Evolutionary conservation across 1,284 basidiomycete genomes (phyloP).

Genomic region (Cryptococcus sp.): DNA sequence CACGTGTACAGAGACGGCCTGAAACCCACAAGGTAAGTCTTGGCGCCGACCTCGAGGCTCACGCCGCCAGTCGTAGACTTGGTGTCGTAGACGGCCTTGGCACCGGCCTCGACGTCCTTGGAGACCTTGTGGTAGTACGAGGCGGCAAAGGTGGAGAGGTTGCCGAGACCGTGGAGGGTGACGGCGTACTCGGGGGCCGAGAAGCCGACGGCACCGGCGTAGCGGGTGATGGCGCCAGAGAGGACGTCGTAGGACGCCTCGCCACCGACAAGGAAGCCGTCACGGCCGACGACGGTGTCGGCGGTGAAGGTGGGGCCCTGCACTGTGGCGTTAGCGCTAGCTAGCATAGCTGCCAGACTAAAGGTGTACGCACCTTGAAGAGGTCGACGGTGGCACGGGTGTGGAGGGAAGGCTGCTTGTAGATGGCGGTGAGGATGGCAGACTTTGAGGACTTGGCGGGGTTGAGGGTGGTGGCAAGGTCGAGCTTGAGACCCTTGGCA

Average conservation of each 20-base stretch:
- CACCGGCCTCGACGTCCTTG: slow-evolving; percentile 91
- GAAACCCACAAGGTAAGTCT: slow-evolving; percentile 67
- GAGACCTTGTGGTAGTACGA: slow-evolving; percentile 97
- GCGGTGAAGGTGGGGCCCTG: slow-evolving; percentile 96
- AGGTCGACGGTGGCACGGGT: slow-evolving; percentile 86
- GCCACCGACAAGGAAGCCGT: slow-evolving; percentile 94
- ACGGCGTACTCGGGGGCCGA: slow-evolving; percentile 91
- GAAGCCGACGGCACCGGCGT: slow-evolving; percentile 89
- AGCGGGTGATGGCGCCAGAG: slow-evolving; percentile 86
- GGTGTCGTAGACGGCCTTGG: slow-evolving; percentile 95
- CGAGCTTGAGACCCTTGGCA: slow-evolving; percentile 95
- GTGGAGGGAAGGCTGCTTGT: slow-evolving; percentile 97
- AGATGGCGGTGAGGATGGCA: slow-evolving; percentile 74
- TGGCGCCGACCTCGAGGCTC: slow-evolving; percentile 91
- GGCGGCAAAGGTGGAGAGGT: slow-evolving; percentile 89
- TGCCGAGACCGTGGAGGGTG: slow-evolving; percentile 91
- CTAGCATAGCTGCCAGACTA: slow-evolving; percentile 8
- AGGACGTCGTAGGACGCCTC: slow-evolving; percentile 97
- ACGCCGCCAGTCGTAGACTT: slow-evolving; percentile 85
- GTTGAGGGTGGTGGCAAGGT: slow-evolving; percentile 77
- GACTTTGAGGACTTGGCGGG: slow-evolving; percentile 71
- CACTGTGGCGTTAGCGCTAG: not conserved
- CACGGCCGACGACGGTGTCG: slow-evolving; percentile 90
- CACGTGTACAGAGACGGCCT: not conserved
- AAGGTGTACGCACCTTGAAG: slow-evolving; percentile 78